phyloP scores from a whole-genome alignment of 1,284 basidiomycete genomes.

The Puccinia brachypodii region DNA sequence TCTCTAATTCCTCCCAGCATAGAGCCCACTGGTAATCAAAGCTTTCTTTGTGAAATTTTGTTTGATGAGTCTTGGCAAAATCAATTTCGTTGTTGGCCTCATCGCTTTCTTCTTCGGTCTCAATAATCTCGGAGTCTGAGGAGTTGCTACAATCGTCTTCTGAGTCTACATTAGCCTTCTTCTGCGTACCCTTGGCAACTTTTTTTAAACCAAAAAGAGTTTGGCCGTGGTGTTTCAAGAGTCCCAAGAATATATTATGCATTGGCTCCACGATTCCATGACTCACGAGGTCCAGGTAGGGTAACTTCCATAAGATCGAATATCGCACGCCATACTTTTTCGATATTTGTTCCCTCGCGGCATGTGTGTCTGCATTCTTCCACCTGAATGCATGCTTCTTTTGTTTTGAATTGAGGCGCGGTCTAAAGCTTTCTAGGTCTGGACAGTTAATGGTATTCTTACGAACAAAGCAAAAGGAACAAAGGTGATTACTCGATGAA shows the following conservation, averaged over 20 bases:
- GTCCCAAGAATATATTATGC: slow-evolving; percentile 41
- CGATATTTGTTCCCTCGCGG: slow-evolving; percentile 1
- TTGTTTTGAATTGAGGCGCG: not conserved
- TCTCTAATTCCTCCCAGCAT: no score
- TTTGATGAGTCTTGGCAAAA: no score
- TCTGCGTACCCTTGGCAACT: not conserved
- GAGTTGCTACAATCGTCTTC: no score
- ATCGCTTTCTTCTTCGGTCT: no score
- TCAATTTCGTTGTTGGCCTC: no score
- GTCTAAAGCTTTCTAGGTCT: not conserved
- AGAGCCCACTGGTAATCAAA: no score
- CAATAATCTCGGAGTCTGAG: no score
- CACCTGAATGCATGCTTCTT: slow-evolving; percentile 4
- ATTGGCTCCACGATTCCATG: slow-evolving; percentile 30
- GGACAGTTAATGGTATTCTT: not conserved
- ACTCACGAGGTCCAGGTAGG: slow-evolving; percentile 17
- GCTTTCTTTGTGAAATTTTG: no score
- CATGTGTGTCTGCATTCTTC: slow-evolving; percentile 23
- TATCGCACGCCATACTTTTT: slow-evolving; percentile 25
- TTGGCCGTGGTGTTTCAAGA: slow-evolving; percentile 17
- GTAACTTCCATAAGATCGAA: slow-evolving; percentile 19
- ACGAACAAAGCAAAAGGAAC: slow-evolving; percentile 1
- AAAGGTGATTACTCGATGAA: not conserved
- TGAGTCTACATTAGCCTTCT: not conserved
- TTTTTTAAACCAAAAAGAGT: slow-evolving; percentile 21